Conservation (phyloP, 164 flowering plant genomes). For the Cinnamomum micranthum region DNA sequence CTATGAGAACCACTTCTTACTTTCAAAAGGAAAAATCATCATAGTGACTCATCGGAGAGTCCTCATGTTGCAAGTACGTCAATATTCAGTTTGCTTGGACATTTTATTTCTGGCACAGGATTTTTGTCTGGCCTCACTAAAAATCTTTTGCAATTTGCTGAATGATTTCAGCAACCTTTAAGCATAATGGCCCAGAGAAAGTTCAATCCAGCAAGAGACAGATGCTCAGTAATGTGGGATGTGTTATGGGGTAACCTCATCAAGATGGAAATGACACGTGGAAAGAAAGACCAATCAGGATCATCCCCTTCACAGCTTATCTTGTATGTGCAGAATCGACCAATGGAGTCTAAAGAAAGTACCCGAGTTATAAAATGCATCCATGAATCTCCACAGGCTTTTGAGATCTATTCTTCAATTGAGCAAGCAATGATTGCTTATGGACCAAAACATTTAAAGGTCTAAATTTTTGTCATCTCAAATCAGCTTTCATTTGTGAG, state of each 20-base stretch:
- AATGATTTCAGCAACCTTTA: conserved; percentile 61
- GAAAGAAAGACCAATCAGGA: conserved; percentile 68
- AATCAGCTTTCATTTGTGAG: background rate
- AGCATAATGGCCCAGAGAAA: conserved; percentile 75
- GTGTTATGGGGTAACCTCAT: conserved; percentile 76
- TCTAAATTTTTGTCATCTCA: conserved; percentile 16
- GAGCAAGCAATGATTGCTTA: conserved; percentile 72
- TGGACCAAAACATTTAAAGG: conserved; percentile 71
- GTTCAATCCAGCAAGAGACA: conserved; percentile 94
- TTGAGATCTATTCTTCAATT: conserved; percentile 66
- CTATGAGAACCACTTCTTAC: conserved; percentile 92
- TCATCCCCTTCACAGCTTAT: conserved; percentile 69
- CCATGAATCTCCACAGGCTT: conserved; percentile 69
- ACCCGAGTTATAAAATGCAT: conserved; percentile 67
- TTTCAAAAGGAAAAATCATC: conserved; percentile 77
- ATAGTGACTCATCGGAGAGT: conserved; percentile 88
- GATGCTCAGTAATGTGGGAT: conserved; percentile 93
- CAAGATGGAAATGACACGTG: conserved; percentile 74
- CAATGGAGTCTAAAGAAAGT: conserved; percentile 65
- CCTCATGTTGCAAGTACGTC: conserved; percentile 72
- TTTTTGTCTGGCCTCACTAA: background rate
- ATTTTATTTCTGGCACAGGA: background rate
- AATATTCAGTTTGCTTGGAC: background rate
- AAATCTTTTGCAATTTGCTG: background rate
- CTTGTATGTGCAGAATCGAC: conserved; percentile 50